These are phyloP conservation scores for Podaxis carcinomalis DNA, from an alignment of 768 basidiomycete genomes.

Conservation along the genomic window DNA sequence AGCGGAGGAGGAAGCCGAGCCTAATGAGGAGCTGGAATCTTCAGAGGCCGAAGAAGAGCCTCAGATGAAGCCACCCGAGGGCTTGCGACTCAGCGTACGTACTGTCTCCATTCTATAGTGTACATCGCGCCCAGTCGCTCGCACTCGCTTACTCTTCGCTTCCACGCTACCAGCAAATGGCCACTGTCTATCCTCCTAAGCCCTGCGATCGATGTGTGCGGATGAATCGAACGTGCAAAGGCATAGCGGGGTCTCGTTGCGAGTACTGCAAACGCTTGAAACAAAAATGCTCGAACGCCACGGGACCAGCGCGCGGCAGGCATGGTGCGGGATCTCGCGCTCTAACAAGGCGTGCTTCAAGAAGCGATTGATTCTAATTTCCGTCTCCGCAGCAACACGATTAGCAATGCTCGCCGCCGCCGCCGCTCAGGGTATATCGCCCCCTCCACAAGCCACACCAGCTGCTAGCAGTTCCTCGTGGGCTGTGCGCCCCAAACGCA, in stretches of 20 bases:
- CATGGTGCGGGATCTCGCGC: conserved; percentile 23
- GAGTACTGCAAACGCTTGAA: conserved; percentile 43
- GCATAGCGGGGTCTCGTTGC: conserved; percentile 38
- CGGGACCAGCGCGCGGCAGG: conserved; percentile 37
- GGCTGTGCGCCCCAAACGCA: conserved; percentile 22
- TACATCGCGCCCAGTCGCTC: conserved; percentile 4
- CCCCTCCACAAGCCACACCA: conserved; percentile 7
- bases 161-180: conserved; percentile 16
- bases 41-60: conserved; percentile 8
- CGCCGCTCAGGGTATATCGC: conserved; percentile 16
- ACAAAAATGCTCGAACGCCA: conserved; percentile 44
- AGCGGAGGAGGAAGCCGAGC: conserved; percentile 25
- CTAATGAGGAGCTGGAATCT: conserved; percentile 22
- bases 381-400: conserved; percentile 17
- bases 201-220: conserved; percentile 44
- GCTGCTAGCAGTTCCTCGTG: conserved; percentile 2
- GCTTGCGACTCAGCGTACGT: conserved; percentile 14
- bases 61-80: conserved; percentile 19
- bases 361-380: conserved; percentile 17
- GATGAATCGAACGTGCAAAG: conserved; percentile 37
- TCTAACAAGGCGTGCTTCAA: not conserved
- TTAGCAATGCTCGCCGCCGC: conserved; percentile 18
- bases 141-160: conserved; percentile 8
- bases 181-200: conserved; percentile 30
- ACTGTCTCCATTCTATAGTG: conserved; percentile 1